A percentile compares a stretch with the other conserved stretches of the same genome.
Conservation (phyloP, 148 eudicot genomes). For the Suaeda aralocaspica region DNA sequence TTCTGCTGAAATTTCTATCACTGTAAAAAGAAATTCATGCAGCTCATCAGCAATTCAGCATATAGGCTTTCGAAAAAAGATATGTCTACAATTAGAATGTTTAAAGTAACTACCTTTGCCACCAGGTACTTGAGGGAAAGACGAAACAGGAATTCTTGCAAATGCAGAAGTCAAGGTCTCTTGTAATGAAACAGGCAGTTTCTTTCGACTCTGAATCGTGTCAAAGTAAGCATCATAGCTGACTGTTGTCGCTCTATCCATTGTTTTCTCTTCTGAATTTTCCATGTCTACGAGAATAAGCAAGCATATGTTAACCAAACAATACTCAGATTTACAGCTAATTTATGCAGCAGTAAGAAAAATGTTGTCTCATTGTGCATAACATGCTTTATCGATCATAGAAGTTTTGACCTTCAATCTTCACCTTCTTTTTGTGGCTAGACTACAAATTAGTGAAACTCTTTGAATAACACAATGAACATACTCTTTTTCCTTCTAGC, state of each 20-base stretch:
- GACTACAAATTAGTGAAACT: too few species aligned
- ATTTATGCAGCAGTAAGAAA: too few species aligned
- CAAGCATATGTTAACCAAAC: neutral
- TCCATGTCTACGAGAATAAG: slow-evolving; percentile 34
- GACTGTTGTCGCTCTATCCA: slow-evolving; percentile 25
- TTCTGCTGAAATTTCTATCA: slow-evolving; percentile 75
- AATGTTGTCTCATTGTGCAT: too few species aligned
- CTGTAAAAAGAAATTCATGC: slow-evolving; percentile 32
- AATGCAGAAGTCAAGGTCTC: slow-evolving; percentile 72
- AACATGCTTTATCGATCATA: too few species aligned
- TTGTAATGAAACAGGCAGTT: slow-evolving; percentile 54
- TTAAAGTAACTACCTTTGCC: slow-evolving; percentile 63
- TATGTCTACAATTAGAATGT: neutral
- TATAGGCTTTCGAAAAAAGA: neutral
- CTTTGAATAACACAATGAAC: too few species aligned
- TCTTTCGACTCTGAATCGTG: slow-evolving; percentile 64
- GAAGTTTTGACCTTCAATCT: too few species aligned
- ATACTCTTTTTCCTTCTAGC: too few species aligned
- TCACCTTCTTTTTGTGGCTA: too few species aligned
- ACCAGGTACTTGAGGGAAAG: slow-evolving; percentile 80
- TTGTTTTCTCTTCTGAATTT: slow-evolving; percentile 19
- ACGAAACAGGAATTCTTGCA: slow-evolving; percentile 63
- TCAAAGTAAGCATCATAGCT: slow-evolving; percentile 79
- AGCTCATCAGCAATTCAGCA: too few species aligned
- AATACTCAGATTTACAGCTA: neutral